A percentile compares a stretch with the other conserved stretches of the same genome.
These are phyloP conservation scores for Aspergillus pseudoterreus DNA, from an alignment of 2,329 filamentous ascomycete genomes.

Conservation along the genomic window DNA sequence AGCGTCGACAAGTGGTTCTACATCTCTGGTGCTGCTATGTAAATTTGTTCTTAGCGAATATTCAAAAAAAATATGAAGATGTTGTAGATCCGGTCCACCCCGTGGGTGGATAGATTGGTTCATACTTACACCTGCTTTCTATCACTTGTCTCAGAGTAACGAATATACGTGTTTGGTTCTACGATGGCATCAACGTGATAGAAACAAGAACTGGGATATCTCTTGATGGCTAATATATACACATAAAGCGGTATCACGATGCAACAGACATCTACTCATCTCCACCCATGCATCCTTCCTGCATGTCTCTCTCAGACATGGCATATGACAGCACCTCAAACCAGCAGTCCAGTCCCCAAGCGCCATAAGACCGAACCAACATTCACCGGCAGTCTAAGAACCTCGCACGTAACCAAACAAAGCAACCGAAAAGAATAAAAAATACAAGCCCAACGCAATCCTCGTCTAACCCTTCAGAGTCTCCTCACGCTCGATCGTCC, in stretches of 20 bases:
- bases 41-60: slow-evolving; percentile 36
- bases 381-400: background rate
- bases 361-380: background rate
- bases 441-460: background rate
- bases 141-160: background rate
- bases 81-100: slow-evolving; percentile 9
- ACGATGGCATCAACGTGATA: background rate
- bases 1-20: slow-evolving; percentile 99
- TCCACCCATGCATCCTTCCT: background rate
- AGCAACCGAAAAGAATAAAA: background rate
- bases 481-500: slow-evolving; percentile 74
- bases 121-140: background rate
- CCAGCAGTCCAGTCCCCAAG: slow-evolving; percentile 3
- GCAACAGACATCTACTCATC: slow-evolving; percentile 2
- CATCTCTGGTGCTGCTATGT: slow-evolving; percentile 92
- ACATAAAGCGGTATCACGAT: slow-evolving; percentile 10
- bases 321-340: background rate
- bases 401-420: background rate
- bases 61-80: slow-evolving; percentile 31
- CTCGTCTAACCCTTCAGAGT: slow-evolving; percentile 58
- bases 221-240: slow-evolving; percentile 10
- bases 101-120: slow-evolving; percentile 7
- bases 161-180: background rate
- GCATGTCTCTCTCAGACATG: too few relatives aligned
- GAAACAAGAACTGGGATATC: slow-evolving; percentile 1